These are phyloP conservation scores for Gamarada debralockiae DNA, from an alignment of 495 filamentous ascomycete species.

Conservation along the genomic window DNA sequence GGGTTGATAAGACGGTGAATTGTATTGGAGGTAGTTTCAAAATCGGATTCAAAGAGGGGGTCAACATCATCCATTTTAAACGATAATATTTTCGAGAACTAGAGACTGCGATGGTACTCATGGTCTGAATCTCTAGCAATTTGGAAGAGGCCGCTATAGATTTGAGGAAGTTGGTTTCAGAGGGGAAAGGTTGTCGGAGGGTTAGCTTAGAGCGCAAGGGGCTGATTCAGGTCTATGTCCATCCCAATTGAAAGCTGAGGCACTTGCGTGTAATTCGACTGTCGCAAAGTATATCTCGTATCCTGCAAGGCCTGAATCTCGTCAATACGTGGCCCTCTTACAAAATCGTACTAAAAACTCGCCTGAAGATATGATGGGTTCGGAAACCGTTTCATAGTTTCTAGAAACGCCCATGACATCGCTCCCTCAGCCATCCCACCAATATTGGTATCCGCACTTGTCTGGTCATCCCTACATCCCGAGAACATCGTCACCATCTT, in stretches of 20 bases:
- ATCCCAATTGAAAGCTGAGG: constrained; percentile 47
- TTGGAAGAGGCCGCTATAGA: too few species aligned
- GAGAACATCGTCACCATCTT: constrained; percentile 56
- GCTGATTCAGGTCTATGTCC: constrained; percentile 38
- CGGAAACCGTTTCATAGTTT: constrained; percentile 42
- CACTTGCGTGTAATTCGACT: constrained; percentile 48
- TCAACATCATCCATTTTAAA: too few species aligned
- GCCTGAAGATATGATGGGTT: constrained; percentile 50
- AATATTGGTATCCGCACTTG: constrained; percentile 54
- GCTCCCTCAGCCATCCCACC: constrained; percentile 42
- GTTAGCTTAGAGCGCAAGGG: constrained; percentile 12
- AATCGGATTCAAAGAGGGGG: too few species aligned
- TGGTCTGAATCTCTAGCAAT: too few species aligned
- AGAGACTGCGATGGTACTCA: too few species aligned
- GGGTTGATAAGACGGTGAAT: too few species aligned
- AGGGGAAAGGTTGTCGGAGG: too few species aligned
- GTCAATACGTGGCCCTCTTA: background rate
- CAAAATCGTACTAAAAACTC: constrained; percentile 5
- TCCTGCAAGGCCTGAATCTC: constrained; percentile 38
- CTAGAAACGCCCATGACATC: constrained; percentile 55
- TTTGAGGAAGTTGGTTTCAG: too few species aligned
- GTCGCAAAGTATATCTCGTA: constrained; percentile 36
- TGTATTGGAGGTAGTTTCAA: too few species aligned
- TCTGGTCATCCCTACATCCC: constrained; percentile 57
- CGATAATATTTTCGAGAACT: too few species aligned